phyloP scores from a whole-genome alignment of 1,284 basidiomycete genomes.

The Tilletia setariae region DNA sequence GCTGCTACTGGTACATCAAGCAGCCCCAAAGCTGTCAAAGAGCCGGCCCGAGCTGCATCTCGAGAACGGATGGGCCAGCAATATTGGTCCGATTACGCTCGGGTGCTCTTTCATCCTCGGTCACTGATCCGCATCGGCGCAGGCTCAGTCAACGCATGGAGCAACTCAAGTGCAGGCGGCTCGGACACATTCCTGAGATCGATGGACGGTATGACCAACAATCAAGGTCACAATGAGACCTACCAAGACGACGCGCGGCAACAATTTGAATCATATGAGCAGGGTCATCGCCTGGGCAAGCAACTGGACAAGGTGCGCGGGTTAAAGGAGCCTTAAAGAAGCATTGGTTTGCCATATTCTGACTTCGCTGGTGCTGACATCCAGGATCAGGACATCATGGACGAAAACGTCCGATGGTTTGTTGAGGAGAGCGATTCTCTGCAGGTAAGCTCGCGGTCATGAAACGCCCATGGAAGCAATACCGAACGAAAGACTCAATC shows the following conservation, averaged over 20 bases:
- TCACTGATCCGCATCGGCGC: slow-evolving; percentile 39
- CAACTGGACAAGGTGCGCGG: slow-evolving; percentile 6
- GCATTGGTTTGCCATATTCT: too few species aligned
- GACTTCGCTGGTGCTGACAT: neutral
- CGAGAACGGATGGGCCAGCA: slow-evolving; percentile 2
- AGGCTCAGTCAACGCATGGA: slow-evolving; percentile 28
- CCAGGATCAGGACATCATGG: slow-evolving; percentile 33
- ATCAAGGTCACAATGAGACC: slow-evolving; percentile 19
- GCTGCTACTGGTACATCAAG: too few species aligned
- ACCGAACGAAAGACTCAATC: too few species aligned
- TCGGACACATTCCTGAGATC: neutral
- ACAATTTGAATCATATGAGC: slow-evolving; percentile 34
- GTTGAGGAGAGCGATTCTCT: slow-evolving; percentile 46
- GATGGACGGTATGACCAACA: slow-evolving; percentile 10
- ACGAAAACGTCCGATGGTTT: slow-evolving; percentile 46
- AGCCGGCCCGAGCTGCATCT: neutral
- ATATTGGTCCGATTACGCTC: slow-evolving; percentile 49
- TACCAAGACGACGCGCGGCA: slow-evolving; percentile 10
- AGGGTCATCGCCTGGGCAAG: slow-evolving; percentile 23
- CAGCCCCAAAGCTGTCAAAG: neutral
- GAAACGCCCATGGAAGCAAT: neutral
- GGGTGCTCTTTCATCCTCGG: slow-evolving; percentile 36
- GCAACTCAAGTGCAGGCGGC: neutral
- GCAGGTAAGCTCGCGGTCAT: slow-evolving; percentile 21
- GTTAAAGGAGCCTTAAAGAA: too few species aligned